Evolutionary conservation across 2,329 filamentous ascomycete species (phyloP).

Genomic region (Penicillium crustosum): DNA sequence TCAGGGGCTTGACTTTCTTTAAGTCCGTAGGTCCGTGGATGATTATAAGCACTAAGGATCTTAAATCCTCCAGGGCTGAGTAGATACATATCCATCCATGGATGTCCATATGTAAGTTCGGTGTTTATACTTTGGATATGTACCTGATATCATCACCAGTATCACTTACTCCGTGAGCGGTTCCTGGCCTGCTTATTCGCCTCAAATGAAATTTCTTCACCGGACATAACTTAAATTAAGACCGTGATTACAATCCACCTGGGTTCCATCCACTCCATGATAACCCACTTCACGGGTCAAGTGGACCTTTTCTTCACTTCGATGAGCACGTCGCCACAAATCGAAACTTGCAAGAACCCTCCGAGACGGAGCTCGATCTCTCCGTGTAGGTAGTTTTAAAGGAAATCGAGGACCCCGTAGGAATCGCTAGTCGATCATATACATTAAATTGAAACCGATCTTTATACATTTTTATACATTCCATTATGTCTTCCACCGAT

Average conservation of each 20-base stretch:
- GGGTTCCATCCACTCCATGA: background rate
- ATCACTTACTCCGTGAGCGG: background rate
- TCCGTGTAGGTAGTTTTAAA: conserved; percentile 8
- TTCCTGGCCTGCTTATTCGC: background rate
- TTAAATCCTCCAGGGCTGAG: background rate
- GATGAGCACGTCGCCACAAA: background rate
- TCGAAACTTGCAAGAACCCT: background rate
- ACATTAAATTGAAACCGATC: background rate
- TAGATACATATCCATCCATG: too few relatives aligned
- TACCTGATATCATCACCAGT: background rate
- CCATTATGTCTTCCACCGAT: conserved; percentile 34
- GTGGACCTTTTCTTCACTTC: conserved; percentile 2
- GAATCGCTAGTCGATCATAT: background rate
- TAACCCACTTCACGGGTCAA: background rate
- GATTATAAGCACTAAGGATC: background rate
- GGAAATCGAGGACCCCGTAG: background rate
- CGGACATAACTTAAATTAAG: conserved; percentile 1
- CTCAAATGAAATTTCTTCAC: background rate
- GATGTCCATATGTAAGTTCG: too few relatives aligned
- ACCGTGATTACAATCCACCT: conserved; percentile 3
- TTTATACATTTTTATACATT: background rate
- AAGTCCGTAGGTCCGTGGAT: background rate
- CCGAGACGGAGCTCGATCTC: background rate
- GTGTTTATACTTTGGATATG: too few relatives aligned
- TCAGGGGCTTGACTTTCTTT: background rate